Base-by-base conservation (phyloP, 208 protist species). In the Naegleria fowleri region DNA sequence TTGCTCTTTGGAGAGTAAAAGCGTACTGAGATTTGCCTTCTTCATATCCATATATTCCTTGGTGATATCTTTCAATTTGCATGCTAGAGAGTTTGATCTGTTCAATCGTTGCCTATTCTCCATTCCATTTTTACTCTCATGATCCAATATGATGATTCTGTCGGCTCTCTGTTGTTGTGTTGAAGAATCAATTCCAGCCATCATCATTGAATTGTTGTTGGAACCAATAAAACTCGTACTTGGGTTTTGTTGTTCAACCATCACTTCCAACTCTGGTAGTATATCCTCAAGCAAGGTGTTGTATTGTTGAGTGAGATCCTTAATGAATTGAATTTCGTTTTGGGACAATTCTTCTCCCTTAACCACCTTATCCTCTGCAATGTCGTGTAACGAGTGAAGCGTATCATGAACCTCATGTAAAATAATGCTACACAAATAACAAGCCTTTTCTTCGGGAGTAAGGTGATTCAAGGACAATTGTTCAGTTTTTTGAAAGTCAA, bases 321-420 rank as follows among this genome's bases (percentile, higher is more conserved):
- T 52, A 90, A 90, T 90, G 9, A 90, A 90, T n/a, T 90, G 16
- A 38, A 90, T 38, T 85, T 90, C 88, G 7, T 38, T 83, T 33
- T 88, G 22, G 16, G n/a, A 52, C 9, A 90, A 36, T 33, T 15
- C 16, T 36, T 52, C 41, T 36, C 88, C 88, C 7, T 39, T 59
- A 0, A 90, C 38, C 19, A 90, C 88, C 29, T 39, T 52, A 83
- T 90, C 84, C 38, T 90, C 88, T 39, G 55, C 55, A 33, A 90
- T 85, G 36, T 90, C 88, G 9, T 90, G 88, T 9, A 90, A 85
- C 87, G 29, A 36, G 9, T 90, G 88, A 11, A 90, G 33, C 0
- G 29, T 87, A 38, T 90, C 48, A 33, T 79, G 29, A 36, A 79
- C n/a, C 36, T 79, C 67, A 79, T 79, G 67, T 36, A 79, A 11